Conservation (phyloP, 139 green algal genomes). For the Raphidocelis subcapitata region DNA sequence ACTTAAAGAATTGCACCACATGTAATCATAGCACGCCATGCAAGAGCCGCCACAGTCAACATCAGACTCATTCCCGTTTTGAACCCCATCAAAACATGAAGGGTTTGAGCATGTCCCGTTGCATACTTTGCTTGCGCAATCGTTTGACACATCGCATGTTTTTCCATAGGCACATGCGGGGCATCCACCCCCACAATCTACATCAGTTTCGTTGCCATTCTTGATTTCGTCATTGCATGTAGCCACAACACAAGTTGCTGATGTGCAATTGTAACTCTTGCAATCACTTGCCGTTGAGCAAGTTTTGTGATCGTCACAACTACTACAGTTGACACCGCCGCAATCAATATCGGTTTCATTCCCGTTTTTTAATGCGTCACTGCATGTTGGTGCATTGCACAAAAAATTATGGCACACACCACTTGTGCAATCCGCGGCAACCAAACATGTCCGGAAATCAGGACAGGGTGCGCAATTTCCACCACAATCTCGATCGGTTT, state of each 20-base stretch:
- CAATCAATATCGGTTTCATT: no score
- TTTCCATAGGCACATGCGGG: no score
- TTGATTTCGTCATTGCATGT: constrained; percentile 1
- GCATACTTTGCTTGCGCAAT: constrained; percentile 1
- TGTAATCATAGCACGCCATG: not conserved
- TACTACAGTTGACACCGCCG: no score
- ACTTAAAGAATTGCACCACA: not conserved
- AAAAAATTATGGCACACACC: no score
- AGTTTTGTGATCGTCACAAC: not conserved
- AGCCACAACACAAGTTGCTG: not conserved
- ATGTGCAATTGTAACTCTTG: not conserved
- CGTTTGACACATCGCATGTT: no score
- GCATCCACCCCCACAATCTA: not conserved
- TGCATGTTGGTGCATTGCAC: no score
- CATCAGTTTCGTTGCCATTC: constrained; percentile 1
- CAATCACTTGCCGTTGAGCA: not conserved
- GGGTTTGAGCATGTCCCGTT: not conserved
- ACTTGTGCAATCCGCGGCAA: no score
- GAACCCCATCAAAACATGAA: not conserved
- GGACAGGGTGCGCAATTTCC: no score
- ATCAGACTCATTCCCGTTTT: not conserved
- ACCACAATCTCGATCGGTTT: no score
- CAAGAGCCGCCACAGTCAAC: not conserved
- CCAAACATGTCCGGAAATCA: no score
- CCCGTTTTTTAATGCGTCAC: no score